phyloP scores from a whole-genome alignment of 345 rosid species.

The Trapa bicornis region DNA sequence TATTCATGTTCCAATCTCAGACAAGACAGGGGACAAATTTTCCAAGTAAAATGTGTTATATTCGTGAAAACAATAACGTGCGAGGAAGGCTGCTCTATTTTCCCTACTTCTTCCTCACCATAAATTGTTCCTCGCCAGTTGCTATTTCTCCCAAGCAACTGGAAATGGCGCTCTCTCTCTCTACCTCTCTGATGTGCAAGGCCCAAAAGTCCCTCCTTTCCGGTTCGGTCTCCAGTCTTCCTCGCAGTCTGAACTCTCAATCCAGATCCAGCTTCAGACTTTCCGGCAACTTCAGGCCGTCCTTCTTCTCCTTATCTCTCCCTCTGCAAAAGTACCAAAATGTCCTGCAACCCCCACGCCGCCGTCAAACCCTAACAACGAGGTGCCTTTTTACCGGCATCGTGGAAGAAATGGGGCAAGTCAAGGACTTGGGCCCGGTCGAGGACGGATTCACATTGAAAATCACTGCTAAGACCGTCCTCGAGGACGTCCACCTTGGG shows the following conservation, averaged over 20 bases:
- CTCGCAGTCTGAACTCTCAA: not conserved
- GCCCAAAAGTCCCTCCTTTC: conserved; percentile 12
- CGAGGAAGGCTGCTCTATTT: too few species aligned
- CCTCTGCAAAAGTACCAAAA: conserved; percentile 5
- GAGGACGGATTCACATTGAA: conserved; percentile 58
- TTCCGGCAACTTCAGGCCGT: conserved; percentile 14
- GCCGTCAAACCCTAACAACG: conserved; percentile 13
- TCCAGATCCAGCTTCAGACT: conserved; percentile 12
- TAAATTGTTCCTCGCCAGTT: not conserved
- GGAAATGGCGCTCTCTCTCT: conserved; percentile 4
- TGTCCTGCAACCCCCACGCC: conserved; percentile 6
- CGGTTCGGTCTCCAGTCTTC: conserved; percentile 7
- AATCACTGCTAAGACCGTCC: conserved; percentile 46
- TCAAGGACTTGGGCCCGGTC: conserved; percentile 39
- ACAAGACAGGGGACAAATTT: too few species aligned
- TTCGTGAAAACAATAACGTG: too few species aligned
- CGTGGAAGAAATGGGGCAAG: conserved; percentile 75
- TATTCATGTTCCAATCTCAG: too few species aligned
- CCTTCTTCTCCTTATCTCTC: conserved; percentile 17
- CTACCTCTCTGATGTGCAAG: conserved; percentile 7
- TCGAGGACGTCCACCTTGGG: conserved; percentile 57
- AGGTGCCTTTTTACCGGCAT: conserved; percentile 77
- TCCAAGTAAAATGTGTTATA: too few species aligned
- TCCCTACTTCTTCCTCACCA: not conserved
- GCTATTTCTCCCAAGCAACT: not conserved